Evolutionary conservation across 108 stramenopile genomes (phyloP).

Genomic region (Cylindrotheca closterium): DNA sequence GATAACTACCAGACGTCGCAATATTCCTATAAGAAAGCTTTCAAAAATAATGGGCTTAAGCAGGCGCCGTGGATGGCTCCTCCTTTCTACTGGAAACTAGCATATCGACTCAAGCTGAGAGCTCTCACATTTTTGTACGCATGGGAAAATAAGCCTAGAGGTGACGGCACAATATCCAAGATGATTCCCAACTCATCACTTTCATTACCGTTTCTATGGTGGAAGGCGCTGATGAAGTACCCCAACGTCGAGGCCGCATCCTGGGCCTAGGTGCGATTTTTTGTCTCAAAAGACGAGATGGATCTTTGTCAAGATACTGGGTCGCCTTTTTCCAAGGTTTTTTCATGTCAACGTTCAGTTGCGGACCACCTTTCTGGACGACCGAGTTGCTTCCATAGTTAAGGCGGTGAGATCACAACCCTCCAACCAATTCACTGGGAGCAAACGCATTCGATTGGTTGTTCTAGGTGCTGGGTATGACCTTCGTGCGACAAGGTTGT

Average conservation of each 20-base stretch:
- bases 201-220: background rate
- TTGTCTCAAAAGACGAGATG: background rate
- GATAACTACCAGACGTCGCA: no score
- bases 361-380: slow-evolving; percentile 7
- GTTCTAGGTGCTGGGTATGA: slow-evolving; percentile 13
- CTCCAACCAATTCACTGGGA: background rate
- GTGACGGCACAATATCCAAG: no score
- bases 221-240: background rate
- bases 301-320: background rate
- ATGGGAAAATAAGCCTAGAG: background rate
- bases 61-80: background rate
- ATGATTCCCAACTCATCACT: background rate
- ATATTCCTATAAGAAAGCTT: no score
- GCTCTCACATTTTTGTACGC: background rate
- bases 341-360: slow-evolving; percentile 5
- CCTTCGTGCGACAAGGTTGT: slow-evolving; percentile 1
- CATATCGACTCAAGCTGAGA: background rate
- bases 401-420: background rate
- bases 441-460: background rate
- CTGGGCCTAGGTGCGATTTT: slow-evolving; percentile 4
- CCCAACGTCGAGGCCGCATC: background rate
- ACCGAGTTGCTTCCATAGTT: background rate
- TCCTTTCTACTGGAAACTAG: background rate
- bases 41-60: background rate
- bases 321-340: background rate